Conservation (phyloP, 108 stramenopile genomes). For the Seminavis robusta region DNA sequence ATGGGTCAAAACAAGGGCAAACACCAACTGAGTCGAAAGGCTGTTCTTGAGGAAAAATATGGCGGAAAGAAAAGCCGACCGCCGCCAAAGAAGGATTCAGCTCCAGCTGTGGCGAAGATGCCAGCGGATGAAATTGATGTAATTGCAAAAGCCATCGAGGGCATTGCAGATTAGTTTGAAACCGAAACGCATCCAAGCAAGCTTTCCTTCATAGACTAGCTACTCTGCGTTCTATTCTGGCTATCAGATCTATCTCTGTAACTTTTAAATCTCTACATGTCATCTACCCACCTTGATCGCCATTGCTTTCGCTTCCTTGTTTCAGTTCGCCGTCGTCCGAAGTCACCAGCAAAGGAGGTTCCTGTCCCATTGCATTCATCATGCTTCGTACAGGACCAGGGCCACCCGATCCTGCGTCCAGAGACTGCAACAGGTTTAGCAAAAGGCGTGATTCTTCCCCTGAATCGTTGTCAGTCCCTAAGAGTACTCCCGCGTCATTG, state of each 20-base stretch:
- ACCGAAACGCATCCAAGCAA: no score
- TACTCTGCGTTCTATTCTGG: no score
- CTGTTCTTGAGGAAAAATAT: conserved; percentile 35
- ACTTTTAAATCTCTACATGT: no score
- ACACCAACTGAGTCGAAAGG: conserved; percentile 69
- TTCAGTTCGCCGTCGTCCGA: no score
- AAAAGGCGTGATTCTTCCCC: conserved; percentile 25
- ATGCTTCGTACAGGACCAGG: conserved; percentile 65
- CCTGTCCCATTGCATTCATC: conserved; percentile 54
- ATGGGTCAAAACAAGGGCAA: conserved; percentile 77
- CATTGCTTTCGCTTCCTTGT: no score
- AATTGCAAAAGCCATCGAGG: conserved; percentile 73
- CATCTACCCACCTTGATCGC: no score
- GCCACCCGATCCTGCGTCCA: conserved; percentile 52
- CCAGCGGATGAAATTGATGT: conserved; percentile 65
- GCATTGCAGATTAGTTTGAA: conserved; percentile 34
- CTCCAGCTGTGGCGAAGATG: conserved; percentile 42
- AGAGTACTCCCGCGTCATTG: neutral
- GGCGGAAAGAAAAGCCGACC: conserved; percentile 6
- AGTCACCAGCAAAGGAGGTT: conserved; percentile 18
- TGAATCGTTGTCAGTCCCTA: conserved; percentile 1
- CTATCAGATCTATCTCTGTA: no score
- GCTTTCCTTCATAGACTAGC: no score
- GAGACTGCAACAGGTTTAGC: conserved; percentile 53
- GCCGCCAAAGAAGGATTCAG: conserved; percentile 7